Evolutionary conservation across 495 filamentous ascomycete genomes (phyloP).

Genomic region (Talaromyces adpressus): DNA sequence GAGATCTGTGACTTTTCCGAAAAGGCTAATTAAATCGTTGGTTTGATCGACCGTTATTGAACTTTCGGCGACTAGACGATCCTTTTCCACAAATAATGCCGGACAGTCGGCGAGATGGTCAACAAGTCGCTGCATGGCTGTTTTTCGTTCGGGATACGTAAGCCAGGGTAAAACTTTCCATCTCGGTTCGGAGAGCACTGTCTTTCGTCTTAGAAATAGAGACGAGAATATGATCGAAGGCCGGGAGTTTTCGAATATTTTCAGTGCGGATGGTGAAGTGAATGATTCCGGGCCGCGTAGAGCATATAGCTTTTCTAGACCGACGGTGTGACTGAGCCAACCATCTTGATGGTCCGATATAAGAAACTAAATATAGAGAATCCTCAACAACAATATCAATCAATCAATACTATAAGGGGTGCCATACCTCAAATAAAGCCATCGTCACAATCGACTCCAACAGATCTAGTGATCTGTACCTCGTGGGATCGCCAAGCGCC

Average conservation of each 20-base stretch:
- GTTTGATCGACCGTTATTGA: not conserved
- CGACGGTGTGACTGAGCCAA: conserved; percentile 1
- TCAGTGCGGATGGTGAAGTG: not conserved
- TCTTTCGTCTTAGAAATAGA: not conserved
- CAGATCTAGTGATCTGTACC: not conserved
- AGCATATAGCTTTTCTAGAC: conserved; percentile 1
- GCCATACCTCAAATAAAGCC: not conserved
- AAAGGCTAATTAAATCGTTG: not conserved
- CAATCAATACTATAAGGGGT: not conserved
- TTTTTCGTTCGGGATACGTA: not conserved
- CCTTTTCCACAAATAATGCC: not conserved
- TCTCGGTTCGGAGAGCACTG: not conserved
- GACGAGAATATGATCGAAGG: conserved; percentile 5
- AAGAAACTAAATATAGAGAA: not conserved
- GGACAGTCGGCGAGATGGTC: conserved; percentile 5
- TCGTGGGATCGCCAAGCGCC: not conserved
- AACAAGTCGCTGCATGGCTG: conserved; percentile 1
- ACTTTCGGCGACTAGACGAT: not conserved
- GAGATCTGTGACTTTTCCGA: not conserved
- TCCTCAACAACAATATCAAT: not conserved
- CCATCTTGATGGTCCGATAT: conserved; percentile 6
- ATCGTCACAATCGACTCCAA: conserved; percentile 2
- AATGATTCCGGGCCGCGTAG: conserved; percentile 2
- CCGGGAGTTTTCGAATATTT: not conserved
- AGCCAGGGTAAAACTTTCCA: conserved; percentile 4